These are phyloP conservation scores for Chlorella vulgaris DNA, from an alignment of 139 green algal species.

Conservation along the genomic window DNA sequence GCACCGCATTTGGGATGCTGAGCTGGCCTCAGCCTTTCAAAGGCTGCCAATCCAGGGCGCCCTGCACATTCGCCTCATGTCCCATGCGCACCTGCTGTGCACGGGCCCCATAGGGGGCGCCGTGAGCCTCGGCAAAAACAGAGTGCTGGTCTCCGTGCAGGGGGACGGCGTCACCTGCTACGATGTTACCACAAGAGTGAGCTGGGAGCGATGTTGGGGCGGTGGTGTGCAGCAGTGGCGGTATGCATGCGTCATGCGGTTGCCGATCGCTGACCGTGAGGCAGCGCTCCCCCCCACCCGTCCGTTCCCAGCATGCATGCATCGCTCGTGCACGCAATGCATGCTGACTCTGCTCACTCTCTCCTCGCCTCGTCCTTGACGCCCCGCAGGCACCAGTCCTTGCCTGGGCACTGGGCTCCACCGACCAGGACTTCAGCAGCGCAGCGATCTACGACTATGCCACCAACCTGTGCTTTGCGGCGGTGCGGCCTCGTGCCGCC, in stretches of 20 bases:
- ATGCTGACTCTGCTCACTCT: too few species aligned
- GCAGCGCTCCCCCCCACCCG: too few species aligned
- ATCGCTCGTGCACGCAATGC: too few species aligned
- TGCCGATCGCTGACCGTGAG: too few species aligned
- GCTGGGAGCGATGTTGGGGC: not conserved
- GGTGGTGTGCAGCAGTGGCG: not conserved
- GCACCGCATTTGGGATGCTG: too few species aligned
- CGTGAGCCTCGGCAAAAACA: constrained; percentile 3
- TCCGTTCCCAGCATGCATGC: too few species aligned
- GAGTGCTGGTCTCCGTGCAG: constrained; percentile 25
- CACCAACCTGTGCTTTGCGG: constrained; percentile 26
- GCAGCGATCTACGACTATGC: constrained; percentile 19
- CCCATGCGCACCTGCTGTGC: constrained; percentile 8
- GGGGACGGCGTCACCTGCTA: constrained; percentile 24
- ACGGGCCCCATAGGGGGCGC: not conserved
- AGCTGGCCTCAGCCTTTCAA: too few species aligned
- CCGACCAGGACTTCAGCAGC: constrained; percentile 13
- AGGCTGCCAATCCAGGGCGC: too few species aligned
- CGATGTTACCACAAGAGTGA: not conserved
- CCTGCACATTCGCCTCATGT: too few species aligned
- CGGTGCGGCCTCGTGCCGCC: constrained; percentile 6
- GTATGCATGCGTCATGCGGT: not conserved
- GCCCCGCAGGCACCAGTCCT: constrained; percentile 19
- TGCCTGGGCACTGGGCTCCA: constrained; percentile 15
- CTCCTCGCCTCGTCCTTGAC: not conserved